A percentile compares a stretch with the other conserved stretches of the same genome.
Evolutionary conservation across 2,329 filamentous ascomycete genomes (phyloP).

Genomic region (Botrytis galanthina): DNA sequence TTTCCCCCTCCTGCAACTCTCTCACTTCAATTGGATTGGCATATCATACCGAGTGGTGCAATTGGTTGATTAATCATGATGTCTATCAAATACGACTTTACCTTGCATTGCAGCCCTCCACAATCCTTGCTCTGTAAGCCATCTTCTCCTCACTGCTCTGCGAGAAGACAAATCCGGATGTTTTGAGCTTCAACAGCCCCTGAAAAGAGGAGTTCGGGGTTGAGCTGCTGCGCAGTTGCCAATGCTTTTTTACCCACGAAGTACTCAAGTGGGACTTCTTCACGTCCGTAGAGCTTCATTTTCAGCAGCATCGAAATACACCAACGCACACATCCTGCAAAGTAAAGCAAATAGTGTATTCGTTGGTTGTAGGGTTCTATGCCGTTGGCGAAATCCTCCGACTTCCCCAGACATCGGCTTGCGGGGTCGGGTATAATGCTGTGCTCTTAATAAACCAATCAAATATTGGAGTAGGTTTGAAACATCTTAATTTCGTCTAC

Average conservation of each 20-base stretch:
- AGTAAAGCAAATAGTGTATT: neutral
- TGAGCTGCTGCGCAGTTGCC: constrained; percentile 1
- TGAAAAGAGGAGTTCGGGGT: neutral
- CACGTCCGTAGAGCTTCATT: neutral
- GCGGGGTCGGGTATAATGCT: constrained; percentile 12
- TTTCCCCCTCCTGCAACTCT: neutral
- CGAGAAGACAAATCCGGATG: neutral
- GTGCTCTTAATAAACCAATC: constrained; percentile 10
- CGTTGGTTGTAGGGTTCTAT: neutral
- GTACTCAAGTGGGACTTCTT: neutral
- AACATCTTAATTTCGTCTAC: neutral
- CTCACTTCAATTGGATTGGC: neutral
- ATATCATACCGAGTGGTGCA: neutral
- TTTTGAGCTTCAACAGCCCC: constrained; percentile 2
- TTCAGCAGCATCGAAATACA: neutral
- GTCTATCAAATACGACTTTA: constrained; percentile 3
- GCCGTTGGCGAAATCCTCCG: neutral
- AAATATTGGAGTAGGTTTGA: neutral
- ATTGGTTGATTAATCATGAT: neutral
- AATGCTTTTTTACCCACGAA: neutral
- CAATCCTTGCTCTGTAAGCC: constrained; percentile 12
- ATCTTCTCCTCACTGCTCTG: constrained; percentile 14
- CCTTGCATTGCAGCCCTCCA: constrained; percentile 2
- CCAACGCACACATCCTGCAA: neutral
- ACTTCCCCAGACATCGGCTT: neutral